A percentile compares a stretch with the other conserved stretches of the same genome.
These are phyloP conservation scores for Globisporangium nunn DNA, from an alignment of 352 stramenopile genomes.

Conservation along the genomic window DNA sequence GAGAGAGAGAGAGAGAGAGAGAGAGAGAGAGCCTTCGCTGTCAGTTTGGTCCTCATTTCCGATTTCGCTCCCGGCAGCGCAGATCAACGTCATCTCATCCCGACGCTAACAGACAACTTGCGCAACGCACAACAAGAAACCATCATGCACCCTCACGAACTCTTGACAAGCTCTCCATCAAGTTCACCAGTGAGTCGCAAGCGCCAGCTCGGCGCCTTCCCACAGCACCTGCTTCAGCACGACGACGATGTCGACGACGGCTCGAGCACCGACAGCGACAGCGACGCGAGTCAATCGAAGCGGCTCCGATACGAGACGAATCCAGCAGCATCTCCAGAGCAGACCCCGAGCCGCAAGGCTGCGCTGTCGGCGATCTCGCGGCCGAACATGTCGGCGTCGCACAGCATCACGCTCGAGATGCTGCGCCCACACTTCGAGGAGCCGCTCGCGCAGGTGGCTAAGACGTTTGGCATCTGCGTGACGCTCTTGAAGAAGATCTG, in stretches of 20 bases:
- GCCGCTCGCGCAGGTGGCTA: conserved; percentile 67
- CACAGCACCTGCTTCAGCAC: conserved; percentile 2
- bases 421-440: conserved; percentile 81
- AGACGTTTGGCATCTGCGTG: conserved; percentile 75
- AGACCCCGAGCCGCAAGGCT: conserved; percentile 15
- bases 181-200: background rate
- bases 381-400: conserved; percentile 66
- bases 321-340: background rate
- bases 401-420: conserved; percentile 77
- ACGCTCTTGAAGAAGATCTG: conserved; percentile 86
- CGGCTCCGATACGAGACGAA: conserved; percentile 1
- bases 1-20: too few relatives aligned
- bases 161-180: background rate
- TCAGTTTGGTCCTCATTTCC: background rate
- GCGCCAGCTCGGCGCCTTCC: conserved; percentile 3
- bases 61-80: conserved; percentile 1
- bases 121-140: background rate
- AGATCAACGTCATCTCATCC: background rate
- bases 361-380: conserved; percentile 10
- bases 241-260: conserved; percentile 1
- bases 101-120: background rate
- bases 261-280: conserved; percentile 1
- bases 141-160: conserved; percentile 4
- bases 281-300: conserved; percentile 5
- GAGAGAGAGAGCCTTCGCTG: background rate